Conservation (phyloP, 176 grass and related monocot genomes). For the Rhipidocladum racemiflorum region DNA sequence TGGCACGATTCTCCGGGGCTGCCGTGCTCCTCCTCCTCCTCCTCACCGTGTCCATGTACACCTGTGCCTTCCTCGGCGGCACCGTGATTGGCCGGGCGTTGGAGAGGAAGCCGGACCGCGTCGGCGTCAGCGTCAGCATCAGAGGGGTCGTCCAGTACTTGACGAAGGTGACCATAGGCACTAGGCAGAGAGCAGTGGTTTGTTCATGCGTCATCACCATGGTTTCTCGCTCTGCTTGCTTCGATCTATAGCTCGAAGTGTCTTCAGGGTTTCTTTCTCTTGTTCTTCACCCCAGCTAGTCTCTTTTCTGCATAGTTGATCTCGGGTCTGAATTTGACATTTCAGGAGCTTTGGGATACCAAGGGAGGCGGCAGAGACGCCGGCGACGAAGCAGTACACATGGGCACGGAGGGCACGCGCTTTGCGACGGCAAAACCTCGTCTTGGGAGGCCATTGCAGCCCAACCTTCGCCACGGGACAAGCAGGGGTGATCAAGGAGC, state of each 20-base stretch:
- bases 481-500: too few relatives aligned
- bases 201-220: too few relatives aligned
- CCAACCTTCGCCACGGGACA: neutral
- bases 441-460: neutral
- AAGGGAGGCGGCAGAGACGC: neutral
- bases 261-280: too few relatives aligned
- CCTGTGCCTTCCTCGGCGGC: neutral
- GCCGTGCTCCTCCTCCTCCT: conserved; percentile 23
- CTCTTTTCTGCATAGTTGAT: too few relatives aligned
- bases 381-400: neutral
- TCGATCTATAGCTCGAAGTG: too few relatives aligned
- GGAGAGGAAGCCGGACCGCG: neutral
- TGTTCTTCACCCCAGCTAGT: too few relatives aligned
- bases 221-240: too few relatives aligned
- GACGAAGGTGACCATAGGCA: neutral
- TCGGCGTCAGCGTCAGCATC: neutral
- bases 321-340: neutral
- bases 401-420: too few relatives aligned
- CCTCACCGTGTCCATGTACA: neutral
- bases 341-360: conserved; percentile 22
- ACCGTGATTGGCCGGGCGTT: conserved; percentile 6
- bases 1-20: neutral
- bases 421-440: too few relatives aligned
- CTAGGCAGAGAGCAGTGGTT: too few relatives aligned
- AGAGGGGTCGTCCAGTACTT: neutral